Evolutionary conservation across 345 rosid genomes (phyloP).

Genomic region (rapeseed (Brassica napus)): Da-Ae NC_063439.1:16642001-16642500

Average conservation of each 20-base stretch:
- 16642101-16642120: not conserved
- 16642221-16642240: constrained; percentile 4
- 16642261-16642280: constrained; percentile 54
- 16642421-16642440: constrained; percentile 1
- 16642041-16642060: constrained; percentile 14
- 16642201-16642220: constrained; percentile 7
- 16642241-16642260: constrained; percentile 11
- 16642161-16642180: constrained; percentile 5
- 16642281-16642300: constrained; percentile 79
- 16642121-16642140: constrained; percentile 14
- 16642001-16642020: constrained; percentile 9
- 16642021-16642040: not conserved
- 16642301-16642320: constrained; percentile 83
- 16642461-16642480: constrained; percentile 53
- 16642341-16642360: constrained; percentile 75
- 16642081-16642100: constrained; percentile 14
- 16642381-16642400: constrained; percentile 9
- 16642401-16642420: constrained; percentile 5
- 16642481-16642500: constrained; percentile 93
- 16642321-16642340: constrained; percentile 69
- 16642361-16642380: constrained; percentile 33
- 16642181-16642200: constrained; percentile 4
- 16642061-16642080: constrained; percentile 10
- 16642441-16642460: constrained; percentile 8
- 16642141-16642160: constrained; percentile 15